Conservation (phyloP, 164 flowering plant genomes). For the Magnolia changhungtana region DNA sequence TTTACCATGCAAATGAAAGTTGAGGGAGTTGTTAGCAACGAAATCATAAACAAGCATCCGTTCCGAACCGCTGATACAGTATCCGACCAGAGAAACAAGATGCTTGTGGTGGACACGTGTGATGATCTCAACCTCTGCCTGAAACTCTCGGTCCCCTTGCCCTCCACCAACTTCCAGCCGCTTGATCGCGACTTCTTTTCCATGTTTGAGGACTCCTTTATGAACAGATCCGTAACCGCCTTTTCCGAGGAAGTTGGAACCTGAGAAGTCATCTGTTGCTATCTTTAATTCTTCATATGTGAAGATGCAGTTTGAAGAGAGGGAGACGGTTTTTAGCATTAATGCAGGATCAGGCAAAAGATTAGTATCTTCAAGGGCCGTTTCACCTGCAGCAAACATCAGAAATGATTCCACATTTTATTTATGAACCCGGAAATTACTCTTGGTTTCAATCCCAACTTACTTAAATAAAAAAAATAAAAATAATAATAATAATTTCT, state of each 20-base stretch:
- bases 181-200: conserved; percentile 15
- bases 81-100: conserved; percentile 18
- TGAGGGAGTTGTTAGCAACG: conserved; percentile 13
- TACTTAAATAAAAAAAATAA: no score
- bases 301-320: conserved; percentile 67
- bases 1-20: conserved; percentile 15
- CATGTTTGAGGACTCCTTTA: conserved; percentile 9
- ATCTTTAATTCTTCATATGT: conserved; percentile 75
- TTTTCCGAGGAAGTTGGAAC: conserved; percentile 37
- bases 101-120: conserved; percentile 20
- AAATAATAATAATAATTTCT: no score
- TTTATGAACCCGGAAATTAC: no score
- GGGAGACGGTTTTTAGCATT: no score
- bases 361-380: no score
- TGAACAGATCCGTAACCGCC: conserved; percentile 18
- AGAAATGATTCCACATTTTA: no score
- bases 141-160: conserved; percentile 18
- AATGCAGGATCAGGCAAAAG: no score
- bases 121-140: conserved; percentile 19
- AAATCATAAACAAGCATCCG: conserved; percentile 18
- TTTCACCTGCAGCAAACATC: no score
- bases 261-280: conserved; percentile 93
- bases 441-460: no score
- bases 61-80: not conserved
- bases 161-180: conserved; percentile 7